Evolutionary conservation across 2,329 filamentous ascomycete species (phyloP), one percentile per base, ranked within the genome.

Genomic region (Sporothrix sp.): DNA sequence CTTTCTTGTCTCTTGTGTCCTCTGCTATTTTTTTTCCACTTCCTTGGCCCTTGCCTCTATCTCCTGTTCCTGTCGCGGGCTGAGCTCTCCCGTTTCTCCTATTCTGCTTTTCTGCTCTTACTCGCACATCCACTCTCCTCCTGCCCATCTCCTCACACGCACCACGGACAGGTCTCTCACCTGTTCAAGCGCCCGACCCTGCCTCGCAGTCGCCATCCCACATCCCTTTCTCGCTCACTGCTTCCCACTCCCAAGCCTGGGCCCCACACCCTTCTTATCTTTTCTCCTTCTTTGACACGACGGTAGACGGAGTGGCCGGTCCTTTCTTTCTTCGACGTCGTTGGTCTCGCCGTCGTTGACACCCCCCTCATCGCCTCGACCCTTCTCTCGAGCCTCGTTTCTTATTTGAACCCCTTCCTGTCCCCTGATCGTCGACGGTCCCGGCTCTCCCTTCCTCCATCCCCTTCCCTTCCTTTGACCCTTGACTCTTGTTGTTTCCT

Each of bases 321-420:
- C 44, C 23, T 38, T 37, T 4, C 32, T 46, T 13, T 38, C 33
- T 47, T 23, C 23, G 27, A 28, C 44, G 23, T 37, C 32, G n/a
- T n/a, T n/a, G n/a, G n/a, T n/a, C n/a, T n/a, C n/a, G n/a, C n/a
- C n/a, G n/a, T n/a, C n/a, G n/a, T n/a, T n/a, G n/a, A n/a, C n/a
- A n/a, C n/a, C n/a, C n/a, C n/a, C n/a, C n/a, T n/a, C 20, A 28
- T 37, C 43, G 32, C 32, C 44, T 27, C n/a, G n/a, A n/a, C n/a
- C n/a, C n/a, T n/a, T n/a, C 25, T 39, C 45, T 30, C 35, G 13
- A 39, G 23, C 14, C 14, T 3, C 25, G 25, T 18, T 48, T 39
- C 45, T 16, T 48, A 48, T 48, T 48, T 48, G 44, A 47, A 47
- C 33, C 33, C 43, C 33, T 28, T 47, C 23, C 33, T 23, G 16